Conservation (phyloP, 495 filamentous ascomycete species). For the Penicillium ochrochloron region DNA sequence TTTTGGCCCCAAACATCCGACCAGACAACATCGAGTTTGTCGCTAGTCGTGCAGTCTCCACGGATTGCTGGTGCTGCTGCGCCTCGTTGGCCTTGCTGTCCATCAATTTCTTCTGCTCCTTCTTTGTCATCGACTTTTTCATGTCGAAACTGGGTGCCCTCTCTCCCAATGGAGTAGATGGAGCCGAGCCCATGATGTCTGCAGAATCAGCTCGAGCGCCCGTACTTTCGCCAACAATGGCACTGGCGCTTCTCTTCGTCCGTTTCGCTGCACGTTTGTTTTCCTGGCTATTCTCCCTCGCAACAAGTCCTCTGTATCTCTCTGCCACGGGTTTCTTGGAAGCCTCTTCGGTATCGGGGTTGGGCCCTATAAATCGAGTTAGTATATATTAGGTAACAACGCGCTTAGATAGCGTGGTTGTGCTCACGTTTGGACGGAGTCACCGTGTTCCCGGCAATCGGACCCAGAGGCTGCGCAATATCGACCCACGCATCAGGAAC, state of each 20-base stretch:
- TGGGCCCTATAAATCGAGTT: constrained; percentile 39
- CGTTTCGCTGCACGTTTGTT: constrained; percentile 57
- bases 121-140: constrained; percentile 61
- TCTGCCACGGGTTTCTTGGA: constrained; percentile 37
- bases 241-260: constrained; percentile 48
- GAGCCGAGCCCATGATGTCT: constrained; percentile 47
- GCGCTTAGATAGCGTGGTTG: not conserved
- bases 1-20: constrained; percentile 51
- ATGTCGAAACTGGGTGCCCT: constrained; percentile 49
- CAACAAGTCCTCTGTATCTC: constrained; percentile 40
- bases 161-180: constrained; percentile 49
- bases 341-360: constrained; percentile 27
- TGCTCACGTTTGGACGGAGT: constrained; percentile 66
- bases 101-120: constrained; percentile 55
- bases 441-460: constrained; percentile 42
- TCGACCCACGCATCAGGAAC: constrained; percentile 73
- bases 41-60: constrained; percentile 52
- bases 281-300: constrained; percentile 48
- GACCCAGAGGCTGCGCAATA: constrained; percentile 55
- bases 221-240: constrained; percentile 21
- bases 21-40: constrained; percentile 51
- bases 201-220: constrained; percentile 38
- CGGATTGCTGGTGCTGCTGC: constrained; percentile 55
- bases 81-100: constrained; percentile 56
- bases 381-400: constrained; percentile 13